Base-by-base conservation (phyloP, 257 asterid species). In the Coffea eugenioides region DNA sequence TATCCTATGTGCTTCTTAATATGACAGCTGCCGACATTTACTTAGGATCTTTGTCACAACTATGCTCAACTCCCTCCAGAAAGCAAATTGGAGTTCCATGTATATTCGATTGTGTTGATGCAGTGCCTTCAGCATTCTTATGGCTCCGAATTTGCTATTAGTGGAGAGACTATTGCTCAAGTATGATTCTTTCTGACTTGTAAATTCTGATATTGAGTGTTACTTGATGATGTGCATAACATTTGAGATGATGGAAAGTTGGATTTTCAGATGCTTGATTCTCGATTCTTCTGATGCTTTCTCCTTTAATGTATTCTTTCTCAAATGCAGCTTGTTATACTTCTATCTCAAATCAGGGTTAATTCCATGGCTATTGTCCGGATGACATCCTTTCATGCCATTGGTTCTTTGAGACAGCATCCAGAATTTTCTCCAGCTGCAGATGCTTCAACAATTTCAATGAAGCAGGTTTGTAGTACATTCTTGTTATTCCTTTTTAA, bases 301-400 rank as follows among this genome's bases (percentile, higher is more conserved):
- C 68, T 80, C 15, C 25, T 68, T 70, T 41, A 41, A 8, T 56
- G 16, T 52, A 78, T 76, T 65, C 45, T 57, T 75, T 75, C 51
- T 74, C 41, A 54, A 71, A 68, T 91, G 91, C 91, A 95, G 99
- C 82, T 85, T 73, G 82, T 93, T 82, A 69, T 92, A 69, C 91
- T 95, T 82, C 87, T 92, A 65, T 88, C 97, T 66, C 93, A 90
- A 90, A 88, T 95, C 82, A 88, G 97, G 87, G 87, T 92, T 84
- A 95, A 95, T 79, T 92, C 99, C 68, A 93, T 95, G 97, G 97
- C 97, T 82, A 77, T 95, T 88, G 93, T 87, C 74, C 86, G 91
- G 59, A 82, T 95, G 90, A 90, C 87, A 83, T 81, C 83, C 79
- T 84, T 90, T 69, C 91, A 92, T 87, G 85, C 79, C 62, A 84